phyloP scores from a whole-genome alignment of 305 asterid genomes.

The Lippia alba region DNA sequence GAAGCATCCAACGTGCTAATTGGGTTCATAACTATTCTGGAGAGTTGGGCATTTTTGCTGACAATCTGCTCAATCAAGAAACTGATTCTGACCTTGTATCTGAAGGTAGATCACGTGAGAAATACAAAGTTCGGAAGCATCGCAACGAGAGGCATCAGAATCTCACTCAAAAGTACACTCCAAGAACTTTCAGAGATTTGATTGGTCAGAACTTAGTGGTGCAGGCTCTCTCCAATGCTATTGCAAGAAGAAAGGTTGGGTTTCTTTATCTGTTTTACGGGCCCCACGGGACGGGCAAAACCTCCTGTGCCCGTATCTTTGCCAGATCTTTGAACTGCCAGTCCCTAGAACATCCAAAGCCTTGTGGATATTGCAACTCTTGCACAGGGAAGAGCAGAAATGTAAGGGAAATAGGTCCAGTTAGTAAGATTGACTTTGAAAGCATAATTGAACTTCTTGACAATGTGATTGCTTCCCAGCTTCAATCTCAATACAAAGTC shows the following conservation, averaged over 20 bases:
- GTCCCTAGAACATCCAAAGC: constrained; percentile 74
- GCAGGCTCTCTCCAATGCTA: constrained; percentile 89
- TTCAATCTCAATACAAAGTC: constrained; percentile 67
- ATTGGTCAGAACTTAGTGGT: constrained; percentile 92
- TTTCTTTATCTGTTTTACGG: constrained; percentile 89
- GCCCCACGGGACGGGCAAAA: constrained; percentile 97
- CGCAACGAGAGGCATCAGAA: constrained; percentile 73
- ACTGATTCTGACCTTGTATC: constrained; percentile 81
- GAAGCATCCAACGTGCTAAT: constrained; percentile 65
- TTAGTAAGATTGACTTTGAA: constrained; percentile 64
- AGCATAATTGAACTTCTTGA: constrained; percentile 65
- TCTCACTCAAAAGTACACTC: constrained; percentile 92
- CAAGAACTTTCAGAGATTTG: constrained; percentile 79
- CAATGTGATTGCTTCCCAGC: constrained; percentile 55
- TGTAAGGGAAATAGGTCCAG: constrained; percentile 80
- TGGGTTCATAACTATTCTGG: constrained; percentile 92
- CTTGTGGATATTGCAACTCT: constrained; percentile 86
- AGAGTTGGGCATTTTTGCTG: constrained; percentile 85
- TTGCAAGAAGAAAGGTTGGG: constrained; percentile 71
- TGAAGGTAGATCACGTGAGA: constrained; percentile 74
- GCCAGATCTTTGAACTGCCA: constrained; percentile 88
- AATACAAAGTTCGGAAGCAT: constrained; percentile 45
- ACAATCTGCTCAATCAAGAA: constrained; percentile 72
- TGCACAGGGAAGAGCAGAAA: constrained; percentile 72
- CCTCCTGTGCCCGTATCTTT: constrained; percentile 89